Evolutionary conservation across 1,284 basidiomycete species (phyloP), one percentile per base, ranked within the genome.

Genomic region (Tylopilus sp.): DNA sequence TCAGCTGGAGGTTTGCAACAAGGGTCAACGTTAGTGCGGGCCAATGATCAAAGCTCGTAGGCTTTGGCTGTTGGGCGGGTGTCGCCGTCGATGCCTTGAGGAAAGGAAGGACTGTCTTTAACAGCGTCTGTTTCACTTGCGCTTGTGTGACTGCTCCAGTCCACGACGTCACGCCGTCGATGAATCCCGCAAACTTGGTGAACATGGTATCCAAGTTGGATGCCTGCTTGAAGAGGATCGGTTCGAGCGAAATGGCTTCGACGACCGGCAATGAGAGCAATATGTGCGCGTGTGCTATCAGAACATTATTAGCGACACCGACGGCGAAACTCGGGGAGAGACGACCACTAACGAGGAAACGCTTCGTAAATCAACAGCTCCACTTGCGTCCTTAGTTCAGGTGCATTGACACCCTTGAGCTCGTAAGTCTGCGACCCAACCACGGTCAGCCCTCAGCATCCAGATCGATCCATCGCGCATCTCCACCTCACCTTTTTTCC

Each of bases 211-310:
- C 80, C 46, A 90, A 72, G 0, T 80, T 75, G 7, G 91, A 91
- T 0, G 82, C 75, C 56, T 86, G 82, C 0, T 74, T 75, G 60
- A 86, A 91, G 8, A 90, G 73, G 49, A 94, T 94, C 0, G 91
- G 85, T 29, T 83, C 76, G 11, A 83, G 77, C 1, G 85, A 84
- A 2, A 94, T 67, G 1, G 78, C 70, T 55, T 85, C 77, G 2
- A 89, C 66, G 1, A 77, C 74, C 0, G 84, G 82, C 4, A 91
- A 67, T 3, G 80, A 75, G 3, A 88, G 65, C 18, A 76, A 74
- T 2, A 75, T 72, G 62, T 94, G 92, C 1, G 84, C 80, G 59
- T 95, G 92, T 2, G 87, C 83, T 90, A 64, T 50, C 33, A 12
- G n/a, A 26, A 43, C 35, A 34, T 29, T 4, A 48, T 57, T 44